Evolutionary conservation across 306 rosid genomes (phyloP), one percentile per base, ranked within the genome.

Genomic region (Albizia julibrissin): DNA sequence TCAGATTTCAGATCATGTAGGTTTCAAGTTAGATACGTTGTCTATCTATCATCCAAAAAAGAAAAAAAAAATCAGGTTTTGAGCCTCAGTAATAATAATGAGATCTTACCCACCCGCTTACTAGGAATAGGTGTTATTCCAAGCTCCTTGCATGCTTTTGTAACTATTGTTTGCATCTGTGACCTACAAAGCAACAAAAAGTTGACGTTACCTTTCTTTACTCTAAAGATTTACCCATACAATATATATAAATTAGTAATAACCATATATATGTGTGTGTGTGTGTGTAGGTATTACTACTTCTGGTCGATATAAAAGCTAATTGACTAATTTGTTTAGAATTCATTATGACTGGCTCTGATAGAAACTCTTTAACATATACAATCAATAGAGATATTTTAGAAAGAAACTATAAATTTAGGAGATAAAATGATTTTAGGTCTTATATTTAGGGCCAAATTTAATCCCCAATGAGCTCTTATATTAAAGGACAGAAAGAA

Each of bases 101-200:
- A 71, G 80, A 50, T 31, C 74, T 75, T 79, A 88, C 92, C 10
- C 80, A 95, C 99, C 97, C 99, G 84, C 89, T 92, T 93, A 87
- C 99, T 95, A 2, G 99, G 97, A 87, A 91, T 70, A 50, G 98
- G 83, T 77, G 86, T 88, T 86, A 91, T 86, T 43, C 92, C 94
- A 84, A 95, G 99, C 88, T 95, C 99, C 42, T 87, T 91, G 29
- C 98, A 89, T 0, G 99, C 97, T 79, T 91, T 95, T 86, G 98
- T 89, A 79, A 95, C 89, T 79, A 93, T 93, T 56, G 99, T 95
- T 90, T 95, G 97, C 99, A 95, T 95, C 89, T 95, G 99, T 78
- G 97, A 89, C 92, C 99, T 95, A 59, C 58, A 88, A 90, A 77
- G 82, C 89, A 87, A 67, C 69, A 68, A 76, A 66, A 73, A 14